A percentile compares a stretch with the other conserved stretches of the same genome.
Conservation (phyloP, 192 early-diverging fungal genomes). For the Rhizoclosmatium globosum region DNA sequence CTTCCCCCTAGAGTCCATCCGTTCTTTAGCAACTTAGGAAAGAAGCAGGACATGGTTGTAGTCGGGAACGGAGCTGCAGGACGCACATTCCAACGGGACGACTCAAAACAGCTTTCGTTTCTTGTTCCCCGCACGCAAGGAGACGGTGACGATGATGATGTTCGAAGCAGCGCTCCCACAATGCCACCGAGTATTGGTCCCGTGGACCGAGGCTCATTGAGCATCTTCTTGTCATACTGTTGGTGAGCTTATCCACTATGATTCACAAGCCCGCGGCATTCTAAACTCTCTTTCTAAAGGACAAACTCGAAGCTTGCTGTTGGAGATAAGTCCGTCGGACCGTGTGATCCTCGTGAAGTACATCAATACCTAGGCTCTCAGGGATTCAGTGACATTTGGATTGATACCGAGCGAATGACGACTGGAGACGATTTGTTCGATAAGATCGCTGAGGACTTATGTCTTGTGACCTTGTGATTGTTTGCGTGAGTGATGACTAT, state of each 20-base stretch:
- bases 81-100: not conserved
- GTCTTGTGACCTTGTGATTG: slow-evolving; percentile 21
- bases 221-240: slow-evolving; percentile 32
- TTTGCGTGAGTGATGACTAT: slow-evolving; percentile 34
- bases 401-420: slow-evolving; percentile 26
- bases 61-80: not conserved
- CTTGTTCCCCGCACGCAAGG: not conserved
- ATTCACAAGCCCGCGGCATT: not conserved
- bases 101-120: not conserved
- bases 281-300: not conserved
- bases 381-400: slow-evolving; percentile 34
- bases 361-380: not conserved
- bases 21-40: slow-evolving; percentile 3
- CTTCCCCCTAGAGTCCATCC: not conserved
- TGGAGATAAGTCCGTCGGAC: slow-evolving; percentile 9
- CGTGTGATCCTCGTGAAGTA: slow-evolving; percentile 27
- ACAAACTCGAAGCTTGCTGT: slow-evolving; percentile 5
- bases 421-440: slow-evolving; percentile 37
- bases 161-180: not conserved
- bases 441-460: slow-evolving; percentile 38
- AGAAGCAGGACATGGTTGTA: not conserved
- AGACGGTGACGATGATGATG: not conserved
- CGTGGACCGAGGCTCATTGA: not conserved
- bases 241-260: not conserved
- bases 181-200: not conserved